These are phyloP conservation scores for Jaapia argillacea DNA, from an alignment of 768 basidiomycete species.

Conservation along the genomic window DNA sequence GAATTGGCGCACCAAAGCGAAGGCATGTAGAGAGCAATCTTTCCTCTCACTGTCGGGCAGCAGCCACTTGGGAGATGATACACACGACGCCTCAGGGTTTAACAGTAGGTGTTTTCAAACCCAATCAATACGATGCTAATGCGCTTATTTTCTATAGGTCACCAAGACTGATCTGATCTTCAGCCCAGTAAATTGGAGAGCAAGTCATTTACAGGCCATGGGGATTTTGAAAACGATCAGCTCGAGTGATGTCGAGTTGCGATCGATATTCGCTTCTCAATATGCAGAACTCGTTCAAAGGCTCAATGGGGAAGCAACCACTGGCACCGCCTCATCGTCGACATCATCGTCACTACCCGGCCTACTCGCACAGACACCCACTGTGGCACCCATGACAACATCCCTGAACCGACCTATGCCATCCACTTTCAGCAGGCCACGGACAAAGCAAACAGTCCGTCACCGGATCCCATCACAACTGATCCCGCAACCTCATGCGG, in stretches of 20 bases:
- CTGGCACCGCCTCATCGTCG: too few relatives aligned
- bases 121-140: neutral
- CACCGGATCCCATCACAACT: too few relatives aligned
- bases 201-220: neutral
- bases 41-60: neutral
- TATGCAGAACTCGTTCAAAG: neutral
- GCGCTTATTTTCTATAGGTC: conserved; percentile 3
- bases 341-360: too few relatives aligned
- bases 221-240: neutral
- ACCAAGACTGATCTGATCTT: conserved; percentile 3
- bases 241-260: neutral
- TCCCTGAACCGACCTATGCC: too few relatives aligned
- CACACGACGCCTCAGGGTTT: conserved; percentile 7
- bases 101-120: conserved; percentile 4
- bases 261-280: neutral
- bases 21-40: conserved; percentile 10
- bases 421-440: too few relatives aligned
- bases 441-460: too few relatives aligned
- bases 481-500: too few relatives aligned
- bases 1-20: conserved; percentile 6
- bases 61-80: conserved; percentile 7
- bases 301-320: too few relatives aligned
- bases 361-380: too few relatives aligned
- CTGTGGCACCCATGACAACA: too few relatives aligned
- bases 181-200: neutral